A percentile compares a stretch with the other conserved stretches of the same genome.
phyloP scores from a whole-genome alignment of 106 monocot genomes.

The Acorus calamus region DNA sequence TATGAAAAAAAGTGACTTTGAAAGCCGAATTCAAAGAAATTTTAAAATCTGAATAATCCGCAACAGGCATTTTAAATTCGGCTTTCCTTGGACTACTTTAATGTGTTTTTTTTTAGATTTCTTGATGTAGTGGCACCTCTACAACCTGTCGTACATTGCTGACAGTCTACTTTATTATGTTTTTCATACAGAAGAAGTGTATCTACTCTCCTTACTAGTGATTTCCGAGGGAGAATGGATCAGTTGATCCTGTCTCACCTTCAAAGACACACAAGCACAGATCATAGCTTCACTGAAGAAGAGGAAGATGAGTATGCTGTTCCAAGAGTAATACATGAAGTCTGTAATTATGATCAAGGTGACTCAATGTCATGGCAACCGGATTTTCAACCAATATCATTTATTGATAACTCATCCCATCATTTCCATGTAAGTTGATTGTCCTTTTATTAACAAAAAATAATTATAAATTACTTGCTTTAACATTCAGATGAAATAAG shows the following conservation, averaged over 20 bases:
- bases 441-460: background rate
- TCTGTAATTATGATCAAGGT: slow-evolving; percentile 19
- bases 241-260: slow-evolving; percentile 31
- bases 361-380: slow-evolving; percentile 29
- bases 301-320: slow-evolving; percentile 14
- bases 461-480: too few species aligned
- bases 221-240: slow-evolving; percentile 50
- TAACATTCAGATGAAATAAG: too few species aligned
- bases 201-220: slow-evolving; percentile 42
- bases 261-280: slow-evolving; percentile 15
- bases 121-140: too few species aligned
- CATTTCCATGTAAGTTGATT: slow-evolving; percentile 20
- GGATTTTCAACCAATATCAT: slow-evolving; percentile 22
- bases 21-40: too few species aligned
- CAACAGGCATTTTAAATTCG: too few species aligned
- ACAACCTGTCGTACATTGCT: too few species aligned
- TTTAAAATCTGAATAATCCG: too few species aligned
- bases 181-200: slow-evolving; percentile 39
- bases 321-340: slow-evolving; percentile 22
- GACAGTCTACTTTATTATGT: background rate
- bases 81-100: too few species aligned
- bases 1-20: too few species aligned
- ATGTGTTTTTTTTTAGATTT: too few species aligned
- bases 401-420: slow-evolving; percentile 18
- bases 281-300: slow-evolving; percentile 18